Base-by-base conservation (phyloP, 2,329 filamentous ascomycete species). In the Paracoccidioides brasiliensis region DNA sequence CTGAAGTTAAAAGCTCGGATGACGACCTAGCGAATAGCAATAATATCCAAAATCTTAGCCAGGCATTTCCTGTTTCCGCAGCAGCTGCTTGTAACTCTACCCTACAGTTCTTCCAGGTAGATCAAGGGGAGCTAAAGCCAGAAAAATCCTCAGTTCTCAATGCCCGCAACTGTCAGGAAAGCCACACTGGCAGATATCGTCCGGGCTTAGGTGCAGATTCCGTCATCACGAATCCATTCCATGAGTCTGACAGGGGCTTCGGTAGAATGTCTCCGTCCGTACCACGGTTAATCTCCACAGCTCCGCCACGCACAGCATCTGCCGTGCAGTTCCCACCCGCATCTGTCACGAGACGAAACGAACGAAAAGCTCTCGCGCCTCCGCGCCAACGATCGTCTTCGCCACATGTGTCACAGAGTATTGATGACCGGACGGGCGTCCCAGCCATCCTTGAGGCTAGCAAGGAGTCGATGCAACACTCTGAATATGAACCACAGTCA, bases 181-280 rank as follows among this genome's bases (percentile, higher is more conserved):
- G 51, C 37, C 46, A 54, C 10, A 37, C 40, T n/a, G 3, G 49
- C 35, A 30, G 52, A 42, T 22, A 56, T 9, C 33, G 35, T 22
- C 61, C 60, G 1, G n/a, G 6, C 32, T 58, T 53, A 38, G n/a
- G 50, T 12, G 48, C 54, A 30, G 52, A 57, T 46, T 63, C 62
- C 4, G 56, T 55, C 12, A 63, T 69, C 6, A 63, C 63, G 2
- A 69, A 69, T 56, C 67, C 68, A 5, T 69, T 69, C 52, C 67
- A 64, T 51, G 62, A 68, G 40, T 57, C 62, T 12, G 66, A 67
- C 52, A 28, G 61, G 62, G 48, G 58, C 60, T 37, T 56, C 54
- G 12, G 44, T 5, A 12, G 1, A 40, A 43, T 50, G 55, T 30
- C 52, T 53, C 45, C 56, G 46, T 32, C 42, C 48, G 55, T 22